Conservation (phyloP, 2,329 filamentous ascomycete species). For the Diaporthe caulivora region DNA sequence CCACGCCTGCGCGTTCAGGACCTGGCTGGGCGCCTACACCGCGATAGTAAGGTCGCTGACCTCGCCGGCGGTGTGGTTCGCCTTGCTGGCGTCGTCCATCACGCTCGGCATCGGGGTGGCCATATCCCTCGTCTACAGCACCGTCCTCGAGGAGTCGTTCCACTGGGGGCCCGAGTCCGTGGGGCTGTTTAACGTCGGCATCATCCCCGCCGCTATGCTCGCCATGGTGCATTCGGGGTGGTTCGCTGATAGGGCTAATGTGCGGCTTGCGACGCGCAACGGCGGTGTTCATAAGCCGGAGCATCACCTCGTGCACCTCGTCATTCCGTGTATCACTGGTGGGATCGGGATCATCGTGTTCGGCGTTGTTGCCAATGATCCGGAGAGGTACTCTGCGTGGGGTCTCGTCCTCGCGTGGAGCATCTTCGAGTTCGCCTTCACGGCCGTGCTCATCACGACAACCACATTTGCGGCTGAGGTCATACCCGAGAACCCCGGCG, state of each 20-base stretch:
- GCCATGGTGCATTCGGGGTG: slow-evolving; percentile 3
- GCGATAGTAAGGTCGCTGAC: neutral
- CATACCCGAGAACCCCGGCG: neutral
- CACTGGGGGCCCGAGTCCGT: neutral
- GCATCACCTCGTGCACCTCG: slow-evolving; percentile 36
- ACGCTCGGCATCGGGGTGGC: slow-evolving; percentile 7
- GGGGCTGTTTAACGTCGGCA: neutral
- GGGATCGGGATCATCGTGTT: neutral
- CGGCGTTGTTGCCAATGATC: neutral
- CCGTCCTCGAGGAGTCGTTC: slow-evolving; percentile 12
- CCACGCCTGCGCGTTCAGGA: neutral
- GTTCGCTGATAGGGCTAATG: slow-evolving; percentile 41
- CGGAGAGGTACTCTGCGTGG: neutral
- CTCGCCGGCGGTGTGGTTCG: neutral
- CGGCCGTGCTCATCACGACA: neutral
- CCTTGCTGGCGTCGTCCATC: neutral
- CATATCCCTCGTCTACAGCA: slow-evolving; percentile 5
- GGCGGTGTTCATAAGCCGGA: slow-evolving; percentile 52
- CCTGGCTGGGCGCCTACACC: neutral
- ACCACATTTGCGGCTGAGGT: neutral
- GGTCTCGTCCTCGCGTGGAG: neutral
- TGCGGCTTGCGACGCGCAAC: slow-evolving; percentile 55
- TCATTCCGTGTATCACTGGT: neutral
- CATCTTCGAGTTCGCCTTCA: slow-evolving; percentile 4
- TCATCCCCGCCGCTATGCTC: neutral